phyloP scores from a whole-genome alignment of 2,329 filamentous ascomycete genomes.

The Xylariaceae sp. region DNA sequence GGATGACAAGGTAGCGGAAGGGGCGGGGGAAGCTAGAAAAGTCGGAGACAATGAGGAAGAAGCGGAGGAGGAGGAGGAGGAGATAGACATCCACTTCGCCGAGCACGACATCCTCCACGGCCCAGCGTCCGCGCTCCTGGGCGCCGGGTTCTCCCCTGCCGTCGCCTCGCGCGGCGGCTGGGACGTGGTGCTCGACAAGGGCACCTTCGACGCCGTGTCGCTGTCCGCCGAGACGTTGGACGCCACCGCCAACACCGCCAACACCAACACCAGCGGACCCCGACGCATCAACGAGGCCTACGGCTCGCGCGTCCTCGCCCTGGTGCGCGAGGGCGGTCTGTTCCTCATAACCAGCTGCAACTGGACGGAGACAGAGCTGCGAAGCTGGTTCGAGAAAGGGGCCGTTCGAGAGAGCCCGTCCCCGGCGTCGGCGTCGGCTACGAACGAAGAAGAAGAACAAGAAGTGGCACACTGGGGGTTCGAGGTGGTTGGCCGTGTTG shows the following conservation, averaged over 20 bases:
- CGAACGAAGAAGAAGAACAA: slow-evolving; percentile 28
- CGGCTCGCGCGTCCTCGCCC: slow-evolving; percentile 66
- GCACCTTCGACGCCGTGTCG: slow-evolving; percentile 94
- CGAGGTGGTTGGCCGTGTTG: slow-evolving; percentile 68
- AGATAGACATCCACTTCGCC: slow-evolving; percentile 47
- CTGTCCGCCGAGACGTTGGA: slow-evolving; percentile 61
- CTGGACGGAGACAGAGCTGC: slow-evolving; percentile 91
- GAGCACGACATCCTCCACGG: slow-evolving; percentile 69
- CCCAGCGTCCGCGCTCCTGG: slow-evolving; percentile 44
- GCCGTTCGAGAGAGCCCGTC: slow-evolving; percentile 3
- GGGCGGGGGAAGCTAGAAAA: slow-evolving; percentile 28
- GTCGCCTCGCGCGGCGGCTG: slow-evolving; percentile 58
- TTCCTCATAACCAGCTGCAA: slow-evolving; percentile 95
- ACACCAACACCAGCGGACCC: slow-evolving; percentile 32
- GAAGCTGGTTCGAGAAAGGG: slow-evolving; percentile 72
- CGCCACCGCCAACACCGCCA: neutral
- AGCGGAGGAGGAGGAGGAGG: slow-evolving; percentile 20
- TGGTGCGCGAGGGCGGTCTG: slow-evolving; percentile 74
- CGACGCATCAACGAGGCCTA: slow-evolving; percentile 77
- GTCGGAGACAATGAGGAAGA: slow-evolving; percentile 11
- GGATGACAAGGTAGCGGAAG: too few species aligned
- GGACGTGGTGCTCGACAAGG: slow-evolving; percentile 95
- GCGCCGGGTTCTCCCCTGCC: slow-evolving; percentile 12
- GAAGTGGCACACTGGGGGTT: slow-evolving; percentile 51
- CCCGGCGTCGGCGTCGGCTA: neutral